Evolutionary conservation across 345 rosid species (phyloP), one percentile per base, ranked within the genome.

Genomic region (Cardiospermum halicacabum): DNA sequence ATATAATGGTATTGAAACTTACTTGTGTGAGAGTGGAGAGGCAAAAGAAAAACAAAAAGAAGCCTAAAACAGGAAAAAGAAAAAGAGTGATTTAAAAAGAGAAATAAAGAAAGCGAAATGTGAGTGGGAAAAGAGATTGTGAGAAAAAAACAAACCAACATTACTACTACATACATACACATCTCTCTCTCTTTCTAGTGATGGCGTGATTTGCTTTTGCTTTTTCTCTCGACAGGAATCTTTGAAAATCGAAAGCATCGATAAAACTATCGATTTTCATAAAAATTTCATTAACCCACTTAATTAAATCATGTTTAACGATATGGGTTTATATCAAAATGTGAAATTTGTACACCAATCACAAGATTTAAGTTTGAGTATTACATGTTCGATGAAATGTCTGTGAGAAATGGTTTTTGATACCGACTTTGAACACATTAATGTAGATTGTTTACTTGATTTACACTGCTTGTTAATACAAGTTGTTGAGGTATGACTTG

Each of bases 211-310:
- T 74, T 66, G 65, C 75, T 78, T 78, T 78, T 74, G 69, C 80
- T 80, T 80, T 72, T 74, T 62, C 56, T 58, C 72, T 72, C 68
- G 76, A 73, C 75, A 74, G 76, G 87, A 85, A 85, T 85, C 87
- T 85, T 80, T 80, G 82, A 80, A 82, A 80, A 78, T 81, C 59
- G 25, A 69, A 66, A 74, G 69, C 75, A 60, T 53, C 69, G 40
- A 40, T 28, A 28, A 3, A 72, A 51, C 56, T 19, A 45, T 39
- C n/a, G 61, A 34, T 32, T 50, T 51, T 43, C 39, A 69, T 27
- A 62, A 58, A 54, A 15, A n/a, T 37, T 7, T 22, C 9, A 64
- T 53, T 21, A 55, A 53, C n/a, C n/a, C n/a, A n/a, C n/a, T n/a
- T n/a, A n/a, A n/a, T n/a, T n/a, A n/a, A n/a, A n/a, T n/a, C n/a